A percentile compares a stretch with the other conserved stretches of the same genome.
Conservation (phyloP, 208 protist species). For the Trypanosoma grayi region DNA sequence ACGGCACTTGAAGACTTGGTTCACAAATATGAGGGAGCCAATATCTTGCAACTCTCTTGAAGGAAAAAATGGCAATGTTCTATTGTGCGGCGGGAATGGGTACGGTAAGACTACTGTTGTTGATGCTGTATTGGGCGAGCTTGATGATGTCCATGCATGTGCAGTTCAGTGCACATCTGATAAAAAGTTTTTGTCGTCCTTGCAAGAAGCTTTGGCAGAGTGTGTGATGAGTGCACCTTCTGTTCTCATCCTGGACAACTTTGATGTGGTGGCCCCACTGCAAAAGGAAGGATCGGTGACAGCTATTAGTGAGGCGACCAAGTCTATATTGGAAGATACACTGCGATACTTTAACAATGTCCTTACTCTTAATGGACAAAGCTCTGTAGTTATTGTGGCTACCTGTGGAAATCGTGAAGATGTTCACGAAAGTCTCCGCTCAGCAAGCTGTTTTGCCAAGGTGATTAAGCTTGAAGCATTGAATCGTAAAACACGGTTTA, state of each 20-base stretch:
- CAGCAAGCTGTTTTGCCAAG: constrained; percentile 59
- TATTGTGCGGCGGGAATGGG: constrained; percentile 81
- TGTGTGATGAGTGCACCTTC: constrained; percentile 76
- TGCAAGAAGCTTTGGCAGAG: constrained; percentile 53
- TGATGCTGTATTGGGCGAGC: constrained; percentile 35
- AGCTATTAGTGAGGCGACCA: constrained; percentile 59
- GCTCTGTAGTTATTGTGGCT: constrained; percentile 64
- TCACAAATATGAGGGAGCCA: constrained; percentile 23
- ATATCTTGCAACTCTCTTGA: constrained; percentile 23
- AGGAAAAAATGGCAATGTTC: constrained; percentile 50
- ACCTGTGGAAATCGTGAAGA: constrained; percentile 65
- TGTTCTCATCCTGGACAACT: constrained; percentile 83
- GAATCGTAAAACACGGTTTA: constrained; percentile 38
- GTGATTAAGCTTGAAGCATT: constrained; percentile 64
- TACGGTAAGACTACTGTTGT: constrained; percentile 79
- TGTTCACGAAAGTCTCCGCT: constrained; percentile 63
- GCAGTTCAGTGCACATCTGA: constrained; percentile 54
- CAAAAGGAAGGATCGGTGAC: constrained; percentile 69
- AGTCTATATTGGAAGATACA: constrained; percentile 50
- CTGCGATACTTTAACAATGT: constrained; percentile 48
- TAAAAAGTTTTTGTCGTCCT: constrained; percentile 38
- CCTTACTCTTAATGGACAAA: constrained; percentile 20
- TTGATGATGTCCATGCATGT: constrained; percentile 49
- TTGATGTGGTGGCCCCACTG: constrained; percentile 73
- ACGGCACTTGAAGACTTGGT: constrained; percentile 35